Evolutionary conservation across 805 yeast genomes (phyloP).

Genomic region (Yarrowia alimentaria): DNA sequence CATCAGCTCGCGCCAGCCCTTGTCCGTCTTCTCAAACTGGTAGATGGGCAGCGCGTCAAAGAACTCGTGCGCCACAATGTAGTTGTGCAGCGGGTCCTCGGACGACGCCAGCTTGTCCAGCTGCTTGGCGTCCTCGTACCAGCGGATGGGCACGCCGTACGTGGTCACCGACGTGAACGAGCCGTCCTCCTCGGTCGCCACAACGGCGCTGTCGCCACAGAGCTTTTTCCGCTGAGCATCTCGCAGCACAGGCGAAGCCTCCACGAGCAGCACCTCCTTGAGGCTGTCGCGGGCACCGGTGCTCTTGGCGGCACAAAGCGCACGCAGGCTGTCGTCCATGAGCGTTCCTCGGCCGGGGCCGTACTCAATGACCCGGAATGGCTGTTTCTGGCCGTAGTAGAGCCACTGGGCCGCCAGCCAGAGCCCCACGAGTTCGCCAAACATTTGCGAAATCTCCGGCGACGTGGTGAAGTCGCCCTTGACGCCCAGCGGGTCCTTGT

Average conservation of each 20-base stretch:
- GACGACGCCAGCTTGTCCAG: conserved; percentile 35
- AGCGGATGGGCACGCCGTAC: conserved; percentile 51
- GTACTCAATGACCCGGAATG: conserved; percentile 62
- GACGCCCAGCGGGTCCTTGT: conserved; percentile 66
- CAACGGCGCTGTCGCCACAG: conserved; percentile 41
- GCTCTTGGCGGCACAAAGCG: conserved; percentile 31
- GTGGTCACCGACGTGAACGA: conserved; percentile 31
- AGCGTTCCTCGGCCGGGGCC: conserved; percentile 87
- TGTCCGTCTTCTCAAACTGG: conserved; percentile 54
- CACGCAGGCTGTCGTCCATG: conserved; percentile 59
- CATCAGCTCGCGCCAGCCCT: conserved; percentile 77
- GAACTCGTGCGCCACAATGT: conserved; percentile 78
- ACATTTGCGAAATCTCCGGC: conserved; percentile 83
- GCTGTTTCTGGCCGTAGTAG: conserved; percentile 52
- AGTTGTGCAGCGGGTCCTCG: conserved; percentile 47
- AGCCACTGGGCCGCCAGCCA: conserved; percentile 60
- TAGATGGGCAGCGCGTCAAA: conserved; percentile 83
- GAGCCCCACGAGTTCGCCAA: conserved; percentile 80
- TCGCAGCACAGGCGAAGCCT: conserved; percentile 67
- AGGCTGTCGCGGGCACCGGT: conserved; percentile 13
- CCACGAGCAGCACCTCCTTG: conserved; percentile 55
- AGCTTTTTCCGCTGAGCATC: conserved; percentile 52
- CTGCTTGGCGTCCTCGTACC: conserved; percentile 39
- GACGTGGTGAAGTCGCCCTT: conserved; percentile 79
- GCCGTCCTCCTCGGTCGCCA: not conserved